These are phyloP conservation scores for Alternaria ethzedia DNA, from an alignment of 2,329 filamentous ascomycete genomes.

Conservation along the genomic window DNA sequence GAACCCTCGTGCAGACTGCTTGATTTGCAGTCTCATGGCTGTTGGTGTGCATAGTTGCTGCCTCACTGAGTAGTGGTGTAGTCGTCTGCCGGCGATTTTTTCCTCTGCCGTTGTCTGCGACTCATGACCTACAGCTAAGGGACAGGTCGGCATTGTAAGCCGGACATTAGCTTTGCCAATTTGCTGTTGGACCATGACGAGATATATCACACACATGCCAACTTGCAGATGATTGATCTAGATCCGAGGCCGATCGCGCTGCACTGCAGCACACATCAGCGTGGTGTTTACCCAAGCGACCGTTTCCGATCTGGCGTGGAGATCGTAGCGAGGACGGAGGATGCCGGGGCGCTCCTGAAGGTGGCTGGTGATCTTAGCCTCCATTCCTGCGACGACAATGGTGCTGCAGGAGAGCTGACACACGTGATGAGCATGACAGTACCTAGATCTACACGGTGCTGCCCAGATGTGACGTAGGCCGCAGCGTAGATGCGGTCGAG, in stretches of 20 bases:
- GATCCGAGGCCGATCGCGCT: not conserved
- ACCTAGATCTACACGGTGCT: not conserved
- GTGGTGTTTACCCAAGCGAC: not conserved
- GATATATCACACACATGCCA: not conserved
- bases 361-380: not conserved
- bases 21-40: slow-evolving; percentile 4
- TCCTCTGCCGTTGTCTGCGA: not conserved
- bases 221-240: not conserved
- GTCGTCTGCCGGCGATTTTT: not conserved
- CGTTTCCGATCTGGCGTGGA: not conserved
- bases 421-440: not conserved
- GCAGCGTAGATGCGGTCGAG: not conserved
- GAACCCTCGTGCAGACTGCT: slow-evolving; percentile 2
- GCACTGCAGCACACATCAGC: not conserved
- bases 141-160: not conserved
- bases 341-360: not conserved
- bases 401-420: not conserved
- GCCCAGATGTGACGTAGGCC: not conserved
- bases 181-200: not conserved
- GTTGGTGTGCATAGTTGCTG: not conserved
- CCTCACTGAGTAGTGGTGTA: not conserved
- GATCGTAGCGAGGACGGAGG: not conserved
- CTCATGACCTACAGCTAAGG: not conserved
- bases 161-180: not conserved
- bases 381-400: not conserved